Evolutionary conservation across 2,329 filamentous ascomycete genomes (phyloP).

Genomic region (Xylariales sp.): DNA sequence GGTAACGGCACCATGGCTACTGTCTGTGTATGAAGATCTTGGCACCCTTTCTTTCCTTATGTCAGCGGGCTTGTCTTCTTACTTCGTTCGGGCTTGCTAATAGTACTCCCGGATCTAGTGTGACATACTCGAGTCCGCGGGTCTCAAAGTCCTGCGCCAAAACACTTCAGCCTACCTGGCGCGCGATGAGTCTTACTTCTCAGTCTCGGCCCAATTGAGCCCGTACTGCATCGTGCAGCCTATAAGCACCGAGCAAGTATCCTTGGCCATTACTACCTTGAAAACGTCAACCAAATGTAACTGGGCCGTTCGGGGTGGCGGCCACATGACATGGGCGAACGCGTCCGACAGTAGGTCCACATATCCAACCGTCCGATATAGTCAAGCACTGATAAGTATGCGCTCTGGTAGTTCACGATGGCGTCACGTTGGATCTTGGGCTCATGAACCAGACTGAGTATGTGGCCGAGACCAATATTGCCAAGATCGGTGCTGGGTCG

Average conservation of each 20-base stretch:
- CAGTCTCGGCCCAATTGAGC: not conserved
- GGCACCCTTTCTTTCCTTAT: not conserved
- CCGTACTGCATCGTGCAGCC: conserved; percentile 4
- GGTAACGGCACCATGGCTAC: not conserved
- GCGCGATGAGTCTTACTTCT: conserved; percentile 3
- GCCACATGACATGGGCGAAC: not conserved
- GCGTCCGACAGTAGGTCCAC: conserved; percentile 2
- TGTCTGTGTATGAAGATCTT: not conserved
- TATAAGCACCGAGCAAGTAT: not conserved
- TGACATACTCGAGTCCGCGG: not conserved
- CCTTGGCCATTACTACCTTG: not conserved
- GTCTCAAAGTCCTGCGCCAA: not conserved
- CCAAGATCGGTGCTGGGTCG: conserved; percentile 24
- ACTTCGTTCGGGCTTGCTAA: not conserved
- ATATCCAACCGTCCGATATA: not conserved
- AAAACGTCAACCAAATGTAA: conserved; percentile 4
- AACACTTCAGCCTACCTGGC: not conserved
- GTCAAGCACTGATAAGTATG: not conserved
- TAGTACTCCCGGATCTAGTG: not conserved
- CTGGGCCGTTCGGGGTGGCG: conserved; percentile 2
- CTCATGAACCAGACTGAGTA: conserved; percentile 27
- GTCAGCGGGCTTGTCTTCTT: not conserved
- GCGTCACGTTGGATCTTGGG: conserved; percentile 12
- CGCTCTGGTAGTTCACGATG: conserved; percentile 4
- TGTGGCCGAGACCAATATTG: conserved; percentile 20